Percentiles rank a stretch among this genome's conserved stretches.
Conservation (phyloP, 1,139 yeast species). For the Pichia sp. region DNA sequence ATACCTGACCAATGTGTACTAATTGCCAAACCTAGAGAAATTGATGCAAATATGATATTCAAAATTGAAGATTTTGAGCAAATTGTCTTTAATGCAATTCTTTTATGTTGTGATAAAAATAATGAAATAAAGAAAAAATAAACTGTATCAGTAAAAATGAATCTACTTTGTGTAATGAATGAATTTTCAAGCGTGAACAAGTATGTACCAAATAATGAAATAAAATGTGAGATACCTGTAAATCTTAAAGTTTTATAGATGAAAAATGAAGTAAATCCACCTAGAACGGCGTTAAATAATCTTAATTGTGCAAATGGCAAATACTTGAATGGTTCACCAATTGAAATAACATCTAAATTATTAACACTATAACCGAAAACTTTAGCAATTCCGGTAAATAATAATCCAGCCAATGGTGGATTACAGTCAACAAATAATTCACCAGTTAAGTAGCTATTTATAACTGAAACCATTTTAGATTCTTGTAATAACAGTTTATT, state of each 20-base stretch:
- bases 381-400: slow-evolving; percentile 40
- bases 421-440: slow-evolving; percentile 53
- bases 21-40: slow-evolving; percentile 46
- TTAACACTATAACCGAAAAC: slow-evolving; percentile 33
- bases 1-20: slow-evolving; percentile 52
- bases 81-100: slow-evolving; percentile 33
- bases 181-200: slow-evolving; percentile 51
- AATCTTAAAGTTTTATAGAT: slow-evolving; percentile 45
- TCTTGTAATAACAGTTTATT: slow-evolving; percentile 52
- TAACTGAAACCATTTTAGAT: slow-evolving; percentile 32
- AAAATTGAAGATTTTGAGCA: slow-evolving; percentile 42
- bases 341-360: background rate
- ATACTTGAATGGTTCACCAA: background rate
- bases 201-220: slow-evolving; percentile 41
- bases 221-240: slow-evolving; percentile 37
- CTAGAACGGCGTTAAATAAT: slow-evolving; percentile 46
- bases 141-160: slow-evolving; percentile 46
- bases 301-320: slow-evolving; percentile 45
- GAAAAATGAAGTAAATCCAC: slow-evolving; percentile 39
- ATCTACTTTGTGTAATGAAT: slow-evolving; percentile 43
- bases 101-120: slow-evolving; percentile 40
- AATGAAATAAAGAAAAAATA: slow-evolving; percentile 42
- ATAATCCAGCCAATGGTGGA: slow-evolving; percentile 54
- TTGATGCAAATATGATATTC: slow-evolving; percentile 38
- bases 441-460: slow-evolving; percentile 58